Conservation (phyloP, 2,329 filamentous ascomycete species). For the Diatrype stigma region DNA sequence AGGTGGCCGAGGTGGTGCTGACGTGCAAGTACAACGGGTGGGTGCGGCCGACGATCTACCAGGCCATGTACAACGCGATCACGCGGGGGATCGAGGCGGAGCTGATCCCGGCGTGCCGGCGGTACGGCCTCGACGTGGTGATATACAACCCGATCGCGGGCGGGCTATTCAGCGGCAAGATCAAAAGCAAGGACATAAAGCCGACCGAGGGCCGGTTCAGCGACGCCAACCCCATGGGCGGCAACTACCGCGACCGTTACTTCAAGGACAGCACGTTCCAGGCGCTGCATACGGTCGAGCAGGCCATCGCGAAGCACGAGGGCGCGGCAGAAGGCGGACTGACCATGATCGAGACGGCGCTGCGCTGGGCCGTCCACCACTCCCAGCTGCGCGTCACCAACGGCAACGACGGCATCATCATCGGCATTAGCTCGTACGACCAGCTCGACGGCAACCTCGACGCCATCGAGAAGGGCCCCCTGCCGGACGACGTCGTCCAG, state of each 20-base stretch:
- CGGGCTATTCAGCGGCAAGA: slow-evolving; percentile 75
- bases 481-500: slow-evolving; percentile 72
- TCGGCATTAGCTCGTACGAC: slow-evolving; percentile 53
- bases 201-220: slow-evolving; percentile 69
- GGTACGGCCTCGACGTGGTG: slow-evolving; percentile 75
- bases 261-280: slow-evolving; percentile 62
- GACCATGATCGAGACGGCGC: slow-evolving; percentile 66
- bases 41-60: slow-evolving; percentile 80
- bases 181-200: slow-evolving; percentile 60
- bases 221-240: slow-evolving; percentile 44
- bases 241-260: slow-evolving; percentile 63
- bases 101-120: slow-evolving; percentile 66
- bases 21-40: slow-evolving; percentile 75
- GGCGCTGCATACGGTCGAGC: slow-evolving; percentile 65
- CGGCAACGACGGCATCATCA: slow-evolving; percentile 56
- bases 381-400: slow-evolving; percentile 50
- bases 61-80: slow-evolving; percentile 84
- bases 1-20: slow-evolving; percentile 80
- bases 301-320: slow-evolving; percentile 59
- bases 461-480: slow-evolving; percentile 61
- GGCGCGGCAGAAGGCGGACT: slow-evolving; percentile 36
- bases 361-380: slow-evolving; percentile 72
- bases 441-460: slow-evolving; percentile 57
- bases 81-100: slow-evolving; percentile 72
- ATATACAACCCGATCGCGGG: slow-evolving; percentile 81